Base-by-base conservation (phyloP, 176 grass and related monocot genomes). In the Dendrocalamus sinicus region DNA sequence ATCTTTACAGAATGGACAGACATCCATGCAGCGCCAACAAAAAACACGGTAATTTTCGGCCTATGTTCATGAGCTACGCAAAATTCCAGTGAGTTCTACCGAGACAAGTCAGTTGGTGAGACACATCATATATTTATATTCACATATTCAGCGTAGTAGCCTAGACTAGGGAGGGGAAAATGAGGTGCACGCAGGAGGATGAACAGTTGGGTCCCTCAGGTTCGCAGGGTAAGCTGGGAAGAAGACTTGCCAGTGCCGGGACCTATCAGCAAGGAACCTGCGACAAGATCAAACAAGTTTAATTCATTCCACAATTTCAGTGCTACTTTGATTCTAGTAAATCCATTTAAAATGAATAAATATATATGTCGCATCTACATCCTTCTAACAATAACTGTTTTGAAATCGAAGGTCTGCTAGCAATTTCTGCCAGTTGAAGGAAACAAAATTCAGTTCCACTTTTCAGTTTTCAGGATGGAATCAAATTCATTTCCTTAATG, bases 101-200 rank as follows among this genome's bases (percentile, higher is more conserved):
- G 2, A 70, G 28, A 7, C 2, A 14, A 84, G 5, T 75, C 57
- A 63, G 44, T 67, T 84, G 65, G 57, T 52, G 57, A 63, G 70
- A 67, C 13, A 12, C 43, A 61, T 78, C 45, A 59, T 70, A 85
- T 76, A 81, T 86, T 70, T 70, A 85, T 76, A 81, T 86, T 70
- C 88, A 85, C 69, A 84, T 11, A 74, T 69, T 59, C 54, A 12
- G 35, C 6, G 24, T 35, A 63, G 54, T 54, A 75, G 30, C 26
- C 72, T 76, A 62, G 45, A 60, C 48, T 50, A 57, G 39, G 39
- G 60, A 46, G 41, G 20, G 0, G 5, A 51, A 41, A 66, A 73
- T 7, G 20, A 67, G 32, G 13, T 30, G 32, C 35, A n/a, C 3
- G 9, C 9, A 67, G 57, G 58, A 79, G 53, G 45, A 78, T 79